These are phyloP conservation scores for Macadamia tetraphylla DNA, from an alignment of 164 flowering plant species.

Conservation along the genomic window DNA sequence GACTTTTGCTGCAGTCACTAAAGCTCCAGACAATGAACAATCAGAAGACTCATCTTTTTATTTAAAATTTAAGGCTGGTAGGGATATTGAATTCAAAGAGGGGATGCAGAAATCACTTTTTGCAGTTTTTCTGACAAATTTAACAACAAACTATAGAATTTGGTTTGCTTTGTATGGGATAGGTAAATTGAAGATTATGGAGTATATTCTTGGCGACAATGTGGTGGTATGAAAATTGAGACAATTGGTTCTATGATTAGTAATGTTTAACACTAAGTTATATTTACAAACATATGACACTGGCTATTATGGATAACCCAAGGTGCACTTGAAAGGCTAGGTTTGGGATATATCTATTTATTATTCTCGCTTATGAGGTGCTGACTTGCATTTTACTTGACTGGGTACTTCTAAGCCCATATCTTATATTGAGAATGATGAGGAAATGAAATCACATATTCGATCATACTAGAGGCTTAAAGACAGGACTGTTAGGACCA, in stretches of 20 bases:
- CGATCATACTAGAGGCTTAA: no score
- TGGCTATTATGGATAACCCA: not conserved
- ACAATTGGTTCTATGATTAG: not conserved
- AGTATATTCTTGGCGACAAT: conserved; percentile 19
- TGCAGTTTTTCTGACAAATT: conserved; percentile 43
- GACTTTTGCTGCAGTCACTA: conserved; percentile 32
- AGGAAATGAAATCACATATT: no score
- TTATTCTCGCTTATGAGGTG: no score
- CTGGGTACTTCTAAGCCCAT: no score
- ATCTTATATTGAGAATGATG: no score
- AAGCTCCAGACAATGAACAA: conserved; percentile 10
- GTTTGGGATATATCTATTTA: no score
- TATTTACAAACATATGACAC: not conserved
- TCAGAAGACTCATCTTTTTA: conserved; percentile 11
- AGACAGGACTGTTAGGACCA: no score
- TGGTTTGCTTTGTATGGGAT: conserved; percentile 40
- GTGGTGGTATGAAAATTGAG: conserved; percentile 28
- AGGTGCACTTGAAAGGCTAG: not conserved
- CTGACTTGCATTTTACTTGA: no score
- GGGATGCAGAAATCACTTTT: conserved; percentile 25
- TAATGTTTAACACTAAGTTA: no score
- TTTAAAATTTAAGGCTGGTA: conserved; percentile 36
- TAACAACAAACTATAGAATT: conserved; percentile 43
- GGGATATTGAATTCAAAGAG: conserved; percentile 15
- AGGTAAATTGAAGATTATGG: conserved; percentile 10